These are phyloP conservation scores for Penicillium sp. DNA, from an alignment of 2,329 filamentous ascomycete genomes.

Conservation along the genomic window DNA sequence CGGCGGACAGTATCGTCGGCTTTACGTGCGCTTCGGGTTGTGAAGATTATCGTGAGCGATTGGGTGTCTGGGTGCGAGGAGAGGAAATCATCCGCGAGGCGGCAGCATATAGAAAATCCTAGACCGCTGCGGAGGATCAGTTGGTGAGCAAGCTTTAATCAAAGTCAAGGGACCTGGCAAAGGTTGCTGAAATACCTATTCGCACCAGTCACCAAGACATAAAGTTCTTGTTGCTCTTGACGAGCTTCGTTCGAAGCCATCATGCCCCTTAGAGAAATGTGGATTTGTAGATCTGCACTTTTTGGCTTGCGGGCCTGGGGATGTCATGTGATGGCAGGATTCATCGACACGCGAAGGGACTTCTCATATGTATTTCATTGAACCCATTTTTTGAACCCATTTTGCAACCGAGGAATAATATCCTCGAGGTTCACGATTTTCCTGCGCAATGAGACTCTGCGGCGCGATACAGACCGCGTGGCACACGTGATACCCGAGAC, in stretches of 20 bases:
- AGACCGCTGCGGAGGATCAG: slow-evolving; percentile 59
- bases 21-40: slow-evolving; percentile 71
- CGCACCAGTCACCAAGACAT: slow-evolving; percentile 72
- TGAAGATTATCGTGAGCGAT: slow-evolving; percentile 73
- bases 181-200: slow-evolving; percentile 61
- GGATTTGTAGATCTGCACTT: slow-evolving; percentile 4
- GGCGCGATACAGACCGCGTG: not conserved
- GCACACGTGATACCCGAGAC: not conserved
- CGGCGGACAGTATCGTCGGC: slow-evolving; percentile 63
- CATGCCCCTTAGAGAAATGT: slow-evolving; percentile 6
- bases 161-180: not conserved
- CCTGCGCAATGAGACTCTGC: too few relatives aligned
- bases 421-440: too few relatives aligned
- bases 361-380: too few relatives aligned
- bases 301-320: slow-evolving; percentile 7
- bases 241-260: slow-evolving; percentile 14
- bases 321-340: slow-evolving; percentile 11
- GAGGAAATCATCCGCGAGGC: slow-evolving; percentile 86
- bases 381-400: too few relatives aligned
- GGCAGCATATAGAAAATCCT: slow-evolving; percentile 74
- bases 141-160: slow-evolving; percentile 11
- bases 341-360: not conserved
- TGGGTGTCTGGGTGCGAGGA: slow-evolving; percentile 58
- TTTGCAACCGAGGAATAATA: too few relatives aligned
- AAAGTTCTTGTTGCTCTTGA: slow-evolving; percentile 22